Percentiles rank a stretch among this genome's conserved stretches.
phyloP scores from a whole-genome alignment of 192 early-diverging fungal genomes.

The Entophlyctis luteolus region DNA sequence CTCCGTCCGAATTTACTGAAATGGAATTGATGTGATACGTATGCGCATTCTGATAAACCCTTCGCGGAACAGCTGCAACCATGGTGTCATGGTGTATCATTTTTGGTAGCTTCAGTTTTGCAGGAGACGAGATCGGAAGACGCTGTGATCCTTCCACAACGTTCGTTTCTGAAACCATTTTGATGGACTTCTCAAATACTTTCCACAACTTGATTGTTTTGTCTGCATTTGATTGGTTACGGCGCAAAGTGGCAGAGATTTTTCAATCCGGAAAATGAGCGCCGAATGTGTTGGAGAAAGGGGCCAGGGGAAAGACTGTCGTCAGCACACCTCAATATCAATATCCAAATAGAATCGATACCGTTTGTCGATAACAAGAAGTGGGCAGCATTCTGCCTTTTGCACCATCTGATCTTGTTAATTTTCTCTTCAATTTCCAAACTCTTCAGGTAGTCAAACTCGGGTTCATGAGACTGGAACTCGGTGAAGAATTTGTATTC shows the following conservation, averaged over 20 bases:
- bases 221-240: conserved; percentile 51
- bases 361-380: conserved; percentile 97
- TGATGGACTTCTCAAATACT: conserved; percentile 95
- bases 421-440: conserved; percentile 99
- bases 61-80: conserved; percentile 89
- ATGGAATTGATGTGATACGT: conserved; percentile 99
- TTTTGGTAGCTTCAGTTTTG: conserved; percentile 73
- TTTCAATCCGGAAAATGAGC: not conserved
- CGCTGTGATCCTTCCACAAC: conserved; percentile 57
- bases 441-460: conserved; percentile 99
- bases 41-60: conserved; percentile 96
- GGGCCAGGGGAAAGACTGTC: not conserved
- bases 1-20: conserved; percentile 96
- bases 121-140: conserved; percentile 32
- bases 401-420: conserved; percentile 99
- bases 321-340: not conserved
- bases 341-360: conserved; percentile 31
- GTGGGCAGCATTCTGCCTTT: conserved; percentile 90
- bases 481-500: conserved; percentile 99
- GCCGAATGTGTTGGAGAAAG: no score
- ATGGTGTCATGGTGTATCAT: conserved; percentile 93
- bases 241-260: not conserved
- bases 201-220: conserved; percentile 99
- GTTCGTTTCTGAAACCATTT: conserved; percentile 90
- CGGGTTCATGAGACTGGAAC: conserved; percentile 99